Conservation (phyloP, 1,284 basidiomycete genomes). For the Malassezia furfur region DNA sequence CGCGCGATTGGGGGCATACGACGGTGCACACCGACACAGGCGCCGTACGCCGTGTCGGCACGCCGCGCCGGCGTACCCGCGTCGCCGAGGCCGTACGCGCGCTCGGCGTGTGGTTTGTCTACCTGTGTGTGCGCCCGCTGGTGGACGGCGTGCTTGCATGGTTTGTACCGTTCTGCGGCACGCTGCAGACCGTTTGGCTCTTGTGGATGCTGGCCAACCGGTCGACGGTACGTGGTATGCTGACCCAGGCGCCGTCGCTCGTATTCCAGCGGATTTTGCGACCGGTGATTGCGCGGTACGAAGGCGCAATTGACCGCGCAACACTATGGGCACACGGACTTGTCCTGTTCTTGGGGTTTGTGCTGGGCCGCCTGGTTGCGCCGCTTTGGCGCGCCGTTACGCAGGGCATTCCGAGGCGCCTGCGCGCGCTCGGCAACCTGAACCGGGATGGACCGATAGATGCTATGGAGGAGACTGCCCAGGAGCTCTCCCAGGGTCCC, state of each 20-base stretch:
- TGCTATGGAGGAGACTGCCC: too few species aligned
- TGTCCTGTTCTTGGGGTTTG: neutral
- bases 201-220: constrained; percentile 15
- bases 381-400: too few species aligned
- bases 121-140: constrained; percentile 1
- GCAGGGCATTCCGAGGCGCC: too few species aligned
- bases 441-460: too few species aligned
- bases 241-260: neutral
- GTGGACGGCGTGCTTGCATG: constrained; percentile 3
- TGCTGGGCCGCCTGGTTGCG: too few species aligned
- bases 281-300: constrained; percentile 1
- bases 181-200: constrained; percentile 8
- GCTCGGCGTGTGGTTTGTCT: constrained; percentile 6
- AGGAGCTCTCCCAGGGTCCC: too few species aligned
- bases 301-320: constrained; percentile 5
- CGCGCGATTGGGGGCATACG: constrained; percentile 6
- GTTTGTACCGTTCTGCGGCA: constrained; percentile 11
- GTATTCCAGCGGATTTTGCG: neutral
- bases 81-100: neutral
- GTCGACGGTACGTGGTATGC: neutral
- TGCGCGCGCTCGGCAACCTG: too few species aligned
- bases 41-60: constrained; percentile 5
- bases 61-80: constrained; percentile 3
- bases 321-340: constrained; percentile 12
- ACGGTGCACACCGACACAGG: neutral